These are phyloP conservation scores for Carex littledalei DNA, from an alignment of 176 grass and related monocot genomes.

Conservation along the genomic window DNA sequence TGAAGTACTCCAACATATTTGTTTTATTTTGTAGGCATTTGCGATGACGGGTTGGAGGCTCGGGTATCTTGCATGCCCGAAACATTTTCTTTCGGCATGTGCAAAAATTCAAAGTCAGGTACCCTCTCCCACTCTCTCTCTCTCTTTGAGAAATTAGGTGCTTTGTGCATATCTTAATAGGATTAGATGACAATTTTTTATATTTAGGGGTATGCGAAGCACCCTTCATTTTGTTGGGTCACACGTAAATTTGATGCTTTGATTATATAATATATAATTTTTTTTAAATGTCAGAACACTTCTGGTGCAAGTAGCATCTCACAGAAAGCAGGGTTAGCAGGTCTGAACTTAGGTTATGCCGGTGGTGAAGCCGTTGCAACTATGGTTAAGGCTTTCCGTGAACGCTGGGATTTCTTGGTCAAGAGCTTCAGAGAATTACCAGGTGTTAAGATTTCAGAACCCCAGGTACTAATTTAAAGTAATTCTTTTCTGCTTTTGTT, in stretches of 20 bases:
- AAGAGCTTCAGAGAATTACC: slow-evolving; percentile 61
- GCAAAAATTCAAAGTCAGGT: slow-evolving; percentile 97
- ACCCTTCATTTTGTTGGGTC: not conserved
- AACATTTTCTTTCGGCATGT: slow-evolving; percentile 72
- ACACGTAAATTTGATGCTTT: not conserved
- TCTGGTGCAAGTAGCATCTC: slow-evolving; percentile 95
- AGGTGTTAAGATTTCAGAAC: slow-evolving; percentile 80
- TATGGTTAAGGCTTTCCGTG: slow-evolving; percentile 93
- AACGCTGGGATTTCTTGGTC: slow-evolving; percentile 77
- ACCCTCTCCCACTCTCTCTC: not conserved
- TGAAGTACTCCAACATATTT: not conserved
- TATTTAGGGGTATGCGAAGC: not conserved
- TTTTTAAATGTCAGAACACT: slow-evolving; percentile 44
- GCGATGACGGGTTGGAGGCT: slow-evolving; percentile 98
- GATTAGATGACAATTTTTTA: not conserved
- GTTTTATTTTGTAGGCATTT: slow-evolving; percentile 59
- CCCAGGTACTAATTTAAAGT: slow-evolving; percentile 42
- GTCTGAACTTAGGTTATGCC: slow-evolving; percentile 76
- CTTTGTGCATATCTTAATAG: not conserved
- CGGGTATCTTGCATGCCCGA: slow-evolving; percentile 79
- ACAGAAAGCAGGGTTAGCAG: slow-evolving; percentile 90
- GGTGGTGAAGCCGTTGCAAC: slow-evolving; percentile 78
- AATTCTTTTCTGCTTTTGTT: not conserved
- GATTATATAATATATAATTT: not conserved
- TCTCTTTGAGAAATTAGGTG: not conserved